phyloP scores from a whole-genome alignment of 2,329 filamentous ascomycete genomes.

The Aspergillus pseudoglaucus region DNA sequence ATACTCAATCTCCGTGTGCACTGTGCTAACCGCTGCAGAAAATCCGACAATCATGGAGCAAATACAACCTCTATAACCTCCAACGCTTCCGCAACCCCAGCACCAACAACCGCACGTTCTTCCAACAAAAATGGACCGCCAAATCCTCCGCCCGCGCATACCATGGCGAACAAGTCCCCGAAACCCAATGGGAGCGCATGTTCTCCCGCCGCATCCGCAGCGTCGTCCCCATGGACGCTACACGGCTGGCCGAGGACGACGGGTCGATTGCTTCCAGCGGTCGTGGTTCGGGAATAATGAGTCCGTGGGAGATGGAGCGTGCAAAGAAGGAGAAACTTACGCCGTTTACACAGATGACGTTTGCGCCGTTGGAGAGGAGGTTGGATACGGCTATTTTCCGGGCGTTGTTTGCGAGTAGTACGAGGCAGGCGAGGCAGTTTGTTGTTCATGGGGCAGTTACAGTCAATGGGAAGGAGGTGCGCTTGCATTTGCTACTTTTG shows the following conservation, averaged over 20 bases:
- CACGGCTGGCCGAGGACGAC: conserved; percentile 71
- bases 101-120: conserved; percentile 61
- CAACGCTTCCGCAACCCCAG: conserved; percentile 46
- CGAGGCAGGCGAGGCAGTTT: conserved; percentile 87
- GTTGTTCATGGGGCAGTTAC: conserved; percentile 87
- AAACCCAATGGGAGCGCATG: conserved; percentile 90
- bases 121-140: conserved; percentile 96
- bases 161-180: conserved; percentile 89
- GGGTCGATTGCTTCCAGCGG: conserved; percentile 78
- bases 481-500: too few species aligned
- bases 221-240: conserved; percentile 77
- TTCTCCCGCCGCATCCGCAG: conserved; percentile 75
- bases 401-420: conserved; percentile 87
- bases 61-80: conserved; percentile 93
- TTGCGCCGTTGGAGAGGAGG: conserved; percentile 81
- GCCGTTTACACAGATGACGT: conserved; percentile 95
- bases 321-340: conserved; percentile 37
- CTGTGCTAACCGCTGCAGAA: conserved; percentile 51
- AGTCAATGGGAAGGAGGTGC: conserved; percentile 96
- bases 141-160: conserved; percentile 80
- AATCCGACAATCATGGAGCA: conserved; percentile 94
- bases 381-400: conserved; percentile 93
- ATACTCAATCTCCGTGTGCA: background rate
- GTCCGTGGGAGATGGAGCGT: background rate
- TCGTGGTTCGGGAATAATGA: conserved; percentile 65